phyloP scores from a whole-genome alignment of 495 filamentous ascomycete species.

The Venustampulla echinocandica region DNA sequence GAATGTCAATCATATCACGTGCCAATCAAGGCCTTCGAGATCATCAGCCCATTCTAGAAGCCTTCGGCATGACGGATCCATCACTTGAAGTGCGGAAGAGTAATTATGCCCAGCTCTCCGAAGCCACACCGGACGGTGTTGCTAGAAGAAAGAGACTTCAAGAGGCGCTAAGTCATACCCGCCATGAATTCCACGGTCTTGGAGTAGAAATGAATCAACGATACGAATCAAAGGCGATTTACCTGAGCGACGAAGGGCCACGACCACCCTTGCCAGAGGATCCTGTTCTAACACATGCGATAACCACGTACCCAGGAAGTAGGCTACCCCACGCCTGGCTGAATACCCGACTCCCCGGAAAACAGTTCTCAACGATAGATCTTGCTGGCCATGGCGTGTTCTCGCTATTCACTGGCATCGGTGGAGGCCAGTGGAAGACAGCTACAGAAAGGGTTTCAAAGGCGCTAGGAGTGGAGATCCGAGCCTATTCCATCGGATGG shows the following conservation, averaged over 20 bases:
- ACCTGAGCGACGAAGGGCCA: conserved; percentile 31
- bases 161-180: conserved; percentile 31
- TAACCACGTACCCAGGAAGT: conserved; percentile 41
- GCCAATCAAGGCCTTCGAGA: conserved; percentile 41
- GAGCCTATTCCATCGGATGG: conserved; percentile 38
- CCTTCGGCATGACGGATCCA: conserved; percentile 33
- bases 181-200: conserved; percentile 40
- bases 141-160: conserved; percentile 28
- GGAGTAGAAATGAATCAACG: conserved; percentile 45
- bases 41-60: conserved; percentile 35
- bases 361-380: conserved; percentile 42
- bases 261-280: conserved; percentile 19
- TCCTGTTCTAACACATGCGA: conserved; percentile 29
- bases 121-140: conserved; percentile 27
- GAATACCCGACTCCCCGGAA: conserved; percentile 31
- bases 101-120: conserved; percentile 27
- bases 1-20: conserved; percentile 34
- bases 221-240: conserved; percentile 31
- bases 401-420: conserved; percentile 39
- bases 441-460: conserved; percentile 29
- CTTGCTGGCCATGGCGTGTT: conserved; percentile 43
- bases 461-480: conserved; percentile 32
- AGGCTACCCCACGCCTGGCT: conserved; percentile 48
- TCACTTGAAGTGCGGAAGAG: conserved; percentile 26
- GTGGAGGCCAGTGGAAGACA: conserved; percentile 41